phyloP scores from a whole-genome alignment of 2,329 filamentous ascomycete genomes.

The Waltergamsia citrina region DNA sequence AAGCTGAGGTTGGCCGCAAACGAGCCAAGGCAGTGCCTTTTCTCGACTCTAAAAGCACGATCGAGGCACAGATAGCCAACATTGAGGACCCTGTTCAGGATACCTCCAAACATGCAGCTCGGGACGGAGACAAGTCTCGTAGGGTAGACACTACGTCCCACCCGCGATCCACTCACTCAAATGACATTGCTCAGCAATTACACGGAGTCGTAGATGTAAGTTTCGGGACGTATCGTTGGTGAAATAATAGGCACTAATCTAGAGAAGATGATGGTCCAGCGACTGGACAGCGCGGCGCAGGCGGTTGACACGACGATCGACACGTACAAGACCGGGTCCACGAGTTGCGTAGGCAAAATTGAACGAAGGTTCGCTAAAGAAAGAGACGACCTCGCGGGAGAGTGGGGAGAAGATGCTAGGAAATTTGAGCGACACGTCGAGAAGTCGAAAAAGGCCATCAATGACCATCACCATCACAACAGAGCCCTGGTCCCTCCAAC shows the following conservation, averaged over 20 bases:
- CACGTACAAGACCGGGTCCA: neutral
- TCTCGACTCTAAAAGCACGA: no score
- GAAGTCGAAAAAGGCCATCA: neutral
- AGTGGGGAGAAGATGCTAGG: neutral
- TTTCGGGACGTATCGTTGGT: neutral
- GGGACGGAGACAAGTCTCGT: no score
- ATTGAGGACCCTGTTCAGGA: no score
- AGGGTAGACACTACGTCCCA: no score
- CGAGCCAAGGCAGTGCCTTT: no score
- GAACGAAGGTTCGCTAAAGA: constrained; percentile 1
- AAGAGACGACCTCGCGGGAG: neutral
- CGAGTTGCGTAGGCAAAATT: neutral
- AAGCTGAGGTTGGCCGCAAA: neutral
- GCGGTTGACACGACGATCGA: neutral
- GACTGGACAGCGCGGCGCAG: neutral
- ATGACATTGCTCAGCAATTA: neutral
- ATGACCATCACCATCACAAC: neutral
- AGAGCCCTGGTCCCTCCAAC: neutral
- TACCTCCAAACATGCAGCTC: no score
- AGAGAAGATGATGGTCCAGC: neutral
- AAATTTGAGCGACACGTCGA: neutral
- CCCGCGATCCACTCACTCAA: no score
- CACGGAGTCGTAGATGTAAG: constrained; percentile 1
- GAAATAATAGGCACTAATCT: neutral
- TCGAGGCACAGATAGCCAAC: no score